Evolutionary conservation across 2,329 filamentous ascomycete genomes (phyloP), one percentile per base, ranked within the genome.

Genomic region (Xylaria sp.): DNA sequence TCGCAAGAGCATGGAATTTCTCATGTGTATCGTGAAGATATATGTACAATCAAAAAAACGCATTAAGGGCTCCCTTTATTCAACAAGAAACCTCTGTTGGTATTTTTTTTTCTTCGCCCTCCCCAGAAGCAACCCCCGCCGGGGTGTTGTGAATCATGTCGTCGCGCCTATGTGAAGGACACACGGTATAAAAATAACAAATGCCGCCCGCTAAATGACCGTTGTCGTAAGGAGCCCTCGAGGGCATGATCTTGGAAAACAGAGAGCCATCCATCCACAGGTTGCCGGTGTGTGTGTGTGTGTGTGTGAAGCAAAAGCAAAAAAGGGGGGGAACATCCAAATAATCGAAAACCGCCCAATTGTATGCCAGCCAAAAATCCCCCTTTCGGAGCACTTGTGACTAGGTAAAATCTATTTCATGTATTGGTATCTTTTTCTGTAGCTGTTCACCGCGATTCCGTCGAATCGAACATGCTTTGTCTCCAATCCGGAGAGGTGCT

Each of bases 401-500:
- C 29, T 13, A 13, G 9, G 16, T 34, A 13, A n/a, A n/a, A 7
- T 50, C 16, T 8, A 48, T 26, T 42, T 45, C 40, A 41, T 29
- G 38, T 43, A 22, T 38, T 21, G 50, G 21, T 17, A 8, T 21
- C 16, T 19, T 42, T 13, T n/a, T 16, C 38, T 29, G 22, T 50
- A 11, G 16, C 7, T 20, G 21, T n/a, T 57, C 34, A 66, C 52
- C 49, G 60, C n/a, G 61, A 53, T 42, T 63, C 62, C 17, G 41
- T 48, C 18, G 62, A 57, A 18, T 64, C 59, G 42, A 59, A 54
- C 2, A 29, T 47, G 45, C 60, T 61, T 54, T 71, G 66, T 57
- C 76, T 72, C 71, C 78, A 78, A 57, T 79, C 73, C 20, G 72
- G 63, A 11, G 69, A n/a, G 29, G 6, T 26, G 29, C 11, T 61